phyloP scores from a whole-genome alignment of 371 early-diverging fungal genomes.

The Mortierella sp. region DNA sequence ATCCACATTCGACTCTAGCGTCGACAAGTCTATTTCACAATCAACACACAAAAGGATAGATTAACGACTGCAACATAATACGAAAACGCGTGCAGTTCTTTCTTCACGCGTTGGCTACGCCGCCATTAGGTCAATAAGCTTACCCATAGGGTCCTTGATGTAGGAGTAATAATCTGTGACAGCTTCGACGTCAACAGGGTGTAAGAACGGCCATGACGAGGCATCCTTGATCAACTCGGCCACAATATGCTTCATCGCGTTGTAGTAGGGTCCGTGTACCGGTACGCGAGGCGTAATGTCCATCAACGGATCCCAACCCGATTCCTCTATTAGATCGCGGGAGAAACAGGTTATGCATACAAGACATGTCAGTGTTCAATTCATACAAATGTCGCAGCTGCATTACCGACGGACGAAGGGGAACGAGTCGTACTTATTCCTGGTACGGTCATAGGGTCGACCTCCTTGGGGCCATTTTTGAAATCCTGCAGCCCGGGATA shows the following conservation, averaged over 20 bases:
- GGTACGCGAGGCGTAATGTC: constrained; percentile 74
- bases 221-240: constrained; percentile 84
- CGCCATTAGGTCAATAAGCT: constrained; percentile 17
- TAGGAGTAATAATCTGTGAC: constrained; percentile 98
- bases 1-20: constrained; percentile 82
- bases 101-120: no score
- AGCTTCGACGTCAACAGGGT: constrained; percentile 94
- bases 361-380: background rate
- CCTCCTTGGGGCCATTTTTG: constrained; percentile 65
- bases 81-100: no score
- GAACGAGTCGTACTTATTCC: constrained; percentile 72
- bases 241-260: constrained; percentile 81
- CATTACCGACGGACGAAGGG: background rate
- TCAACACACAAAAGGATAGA: background rate
- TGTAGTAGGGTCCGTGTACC: constrained; percentile 69
- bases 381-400: background rate
- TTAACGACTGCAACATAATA: background rate
- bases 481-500: constrained; percentile 85
- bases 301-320: constrained; percentile 95
- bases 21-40: constrained; percentile 77
- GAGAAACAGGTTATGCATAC: background rate
- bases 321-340: constrained; percentile 71
- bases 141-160: constrained; percentile 99
- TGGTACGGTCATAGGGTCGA: constrained; percentile 74
- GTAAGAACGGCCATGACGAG: constrained; percentile 97